Evolutionary conservation across 805 yeast genomes (phyloP).

Genomic region (Tetrapisispora pingtungensis): DNA sequence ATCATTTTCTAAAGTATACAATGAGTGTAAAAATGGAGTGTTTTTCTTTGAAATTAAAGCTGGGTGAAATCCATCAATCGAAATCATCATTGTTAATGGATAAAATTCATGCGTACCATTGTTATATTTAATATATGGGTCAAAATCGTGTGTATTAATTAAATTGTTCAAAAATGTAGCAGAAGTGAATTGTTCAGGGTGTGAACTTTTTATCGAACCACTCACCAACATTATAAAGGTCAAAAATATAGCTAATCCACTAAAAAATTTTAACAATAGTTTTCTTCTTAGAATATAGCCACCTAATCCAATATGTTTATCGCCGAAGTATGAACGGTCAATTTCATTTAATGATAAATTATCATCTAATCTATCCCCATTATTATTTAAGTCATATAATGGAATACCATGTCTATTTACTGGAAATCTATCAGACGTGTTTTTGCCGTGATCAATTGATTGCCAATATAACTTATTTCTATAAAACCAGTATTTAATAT

Average conservation of each 20-base stretch:
- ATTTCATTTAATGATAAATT: not conserved
- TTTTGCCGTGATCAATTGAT: not conserved
- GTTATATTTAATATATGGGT: conserved; percentile 14
- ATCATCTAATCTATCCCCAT: conserved; percentile 6
- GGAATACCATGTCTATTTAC: conserved; percentile 11
- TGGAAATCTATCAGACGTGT: too few species aligned
- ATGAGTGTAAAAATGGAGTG: conserved; percentile 62
- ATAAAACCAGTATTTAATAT: conserved; percentile 5
- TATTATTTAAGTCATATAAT: conserved; percentile 14
- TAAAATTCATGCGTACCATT: conserved; percentile 63
- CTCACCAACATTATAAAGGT: not conserved
- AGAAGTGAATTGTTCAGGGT: not conserved
- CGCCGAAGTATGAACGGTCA: not conserved
- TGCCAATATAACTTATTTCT: conserved; percentile 3
- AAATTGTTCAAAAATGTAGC: not conserved
- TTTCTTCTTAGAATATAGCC: not conserved
- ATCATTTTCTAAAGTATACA: conserved; percentile 44
- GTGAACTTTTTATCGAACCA: not conserved
- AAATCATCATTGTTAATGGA: conserved; percentile 72
- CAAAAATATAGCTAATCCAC: conserved; percentile 1
- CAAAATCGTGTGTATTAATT: conserved; percentile 6
- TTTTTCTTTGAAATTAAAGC: conserved; percentile 55
- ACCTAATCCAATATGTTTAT: not conserved
- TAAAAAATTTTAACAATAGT: conserved; percentile 3
- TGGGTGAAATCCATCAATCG: conserved; percentile 88